Evolutionary conservation across 108 stramenopile species (phyloP).

Genomic region (Cyclotella choctawhatcheeana): DNA sequence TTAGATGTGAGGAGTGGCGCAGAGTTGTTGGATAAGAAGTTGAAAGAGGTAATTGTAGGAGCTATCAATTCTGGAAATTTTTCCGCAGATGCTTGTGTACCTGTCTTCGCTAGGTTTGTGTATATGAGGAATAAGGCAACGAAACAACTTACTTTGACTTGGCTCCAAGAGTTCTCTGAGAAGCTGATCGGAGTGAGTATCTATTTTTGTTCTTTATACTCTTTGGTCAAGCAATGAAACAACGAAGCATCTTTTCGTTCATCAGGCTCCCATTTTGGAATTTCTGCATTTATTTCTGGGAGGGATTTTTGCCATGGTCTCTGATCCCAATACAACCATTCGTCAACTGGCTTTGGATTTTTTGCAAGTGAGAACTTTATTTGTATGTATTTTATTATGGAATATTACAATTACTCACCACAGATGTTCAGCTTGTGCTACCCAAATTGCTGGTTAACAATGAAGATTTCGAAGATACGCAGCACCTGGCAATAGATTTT

Average conservation of each 20-base stretch:
- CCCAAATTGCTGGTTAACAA: slow-evolving; percentile 79
- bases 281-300: slow-evolving; percentile 84
- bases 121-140: slow-evolving; percentile 91
- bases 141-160: slow-evolving; percentile 82
- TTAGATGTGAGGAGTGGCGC: slow-evolving; percentile 81
- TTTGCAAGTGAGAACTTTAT: slow-evolving; percentile 45
- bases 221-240: no score
- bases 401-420: neutral
- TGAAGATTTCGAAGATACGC: slow-evolving; percentile 74
- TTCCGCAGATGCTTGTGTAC: slow-evolving; percentile 83
- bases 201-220: no score
- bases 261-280: slow-evolving; percentile 83
- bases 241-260: no score
- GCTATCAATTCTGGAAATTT: slow-evolving; percentile 83
- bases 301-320: slow-evolving; percentile 89
- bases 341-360: slow-evolving; percentile 86
- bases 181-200: slow-evolving; percentile 83
- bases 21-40: slow-evolving; percentile 80
- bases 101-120: slow-evolving; percentile 87
- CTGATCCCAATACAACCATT: slow-evolving; percentile 79
- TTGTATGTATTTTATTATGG: neutral
- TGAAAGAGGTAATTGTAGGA: slow-evolving; percentile 84
- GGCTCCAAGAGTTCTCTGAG: slow-evolving; percentile 83
- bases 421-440: slow-evolving; percentile 50
- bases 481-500: slow-evolving; percentile 74